These are phyloP conservation scores for Xylaria sp. DNA, from an alignment of 2,329 filamentous ascomycete genomes.

Conservation along the genomic window DNA sequence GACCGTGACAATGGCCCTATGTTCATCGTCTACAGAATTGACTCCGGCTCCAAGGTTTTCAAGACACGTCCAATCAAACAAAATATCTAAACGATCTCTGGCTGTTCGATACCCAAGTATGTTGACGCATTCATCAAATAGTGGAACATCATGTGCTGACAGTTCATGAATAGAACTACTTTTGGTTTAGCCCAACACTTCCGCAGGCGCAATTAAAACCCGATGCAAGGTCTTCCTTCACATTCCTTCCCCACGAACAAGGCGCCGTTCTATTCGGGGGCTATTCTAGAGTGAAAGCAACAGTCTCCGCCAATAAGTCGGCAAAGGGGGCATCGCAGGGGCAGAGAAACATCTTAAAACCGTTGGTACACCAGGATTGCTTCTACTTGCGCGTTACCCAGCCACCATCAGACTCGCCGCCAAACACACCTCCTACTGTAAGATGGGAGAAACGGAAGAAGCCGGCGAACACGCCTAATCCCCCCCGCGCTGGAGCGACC, in stretches of 20 bases:
- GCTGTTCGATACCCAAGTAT: conserved; percentile 83
- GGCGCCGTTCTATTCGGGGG: conserved; percentile 93
- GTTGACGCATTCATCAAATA: neutral
- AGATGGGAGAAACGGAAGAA: conserved; percentile 95
- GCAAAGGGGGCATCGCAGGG: conserved; percentile 69
- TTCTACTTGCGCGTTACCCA: conserved; percentile 88
- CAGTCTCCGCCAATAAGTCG: conserved; percentile 69
- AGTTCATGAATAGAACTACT: conserved; percentile 68
- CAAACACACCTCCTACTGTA: conserved; percentile 74
- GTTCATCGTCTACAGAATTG: conserved; percentile 15
- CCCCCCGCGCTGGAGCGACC: conserved; percentile 85
- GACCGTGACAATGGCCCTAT: neutral
- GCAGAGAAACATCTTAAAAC: conserved; percentile 80
- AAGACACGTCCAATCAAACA: conserved; percentile 94
- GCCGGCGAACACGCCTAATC: conserved; percentile 87
- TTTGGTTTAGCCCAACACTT: conserved; percentile 81
- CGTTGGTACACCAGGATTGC: conserved; percentile 92
- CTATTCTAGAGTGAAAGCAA: conserved; percentile 88
- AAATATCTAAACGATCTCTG: conserved; percentile 94
- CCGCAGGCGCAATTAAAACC: conserved; percentile 86
- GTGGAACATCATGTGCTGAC: conserved; percentile 30
- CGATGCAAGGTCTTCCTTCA: conserved; percentile 90
- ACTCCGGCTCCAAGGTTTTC: conserved; percentile 68
- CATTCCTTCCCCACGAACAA: conserved; percentile 86
- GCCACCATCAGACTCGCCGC: conserved; percentile 72